These are phyloP conservation scores for Podospora comata DNA, from an alignment of 495 filamentous ascomycete species.

Conservation along the genomic window DNA sequence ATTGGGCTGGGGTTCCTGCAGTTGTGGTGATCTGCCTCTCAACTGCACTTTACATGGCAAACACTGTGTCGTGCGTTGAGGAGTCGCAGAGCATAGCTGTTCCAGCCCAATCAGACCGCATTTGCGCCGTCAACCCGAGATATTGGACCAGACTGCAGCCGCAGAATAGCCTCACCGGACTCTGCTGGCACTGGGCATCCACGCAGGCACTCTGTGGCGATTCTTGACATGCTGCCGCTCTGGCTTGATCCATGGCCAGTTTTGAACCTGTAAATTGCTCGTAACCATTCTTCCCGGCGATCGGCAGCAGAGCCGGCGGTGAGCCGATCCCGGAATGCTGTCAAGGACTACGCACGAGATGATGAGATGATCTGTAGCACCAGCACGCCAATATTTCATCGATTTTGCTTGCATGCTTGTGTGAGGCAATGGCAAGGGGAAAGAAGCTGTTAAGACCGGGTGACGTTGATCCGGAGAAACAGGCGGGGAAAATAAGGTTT, in stretches of 20 bases:
- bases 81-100: not conserved
- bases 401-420: not conserved
- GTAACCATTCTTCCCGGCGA: constrained; percentile 8
- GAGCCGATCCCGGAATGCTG: constrained; percentile 10
- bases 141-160: constrained; percentile 10
- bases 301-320: not conserved
- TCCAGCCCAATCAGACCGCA: constrained; percentile 20
- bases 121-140: constrained; percentile 8
- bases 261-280: constrained; percentile 1
- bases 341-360: constrained; percentile 7
- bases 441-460: not conserved
- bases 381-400: not conserved
- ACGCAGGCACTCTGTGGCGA: not conserved
- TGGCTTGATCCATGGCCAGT: not conserved
- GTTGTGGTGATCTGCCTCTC: no score
- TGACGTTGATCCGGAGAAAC: not conserved
- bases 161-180: constrained; percentile 2
- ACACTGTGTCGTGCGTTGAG: not conserved
- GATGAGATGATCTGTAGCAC: constrained; percentile 12
- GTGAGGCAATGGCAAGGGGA: constrained; percentile 8
- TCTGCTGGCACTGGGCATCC: not conserved
- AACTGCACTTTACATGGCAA: not conserved
- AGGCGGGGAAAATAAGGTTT: constrained; percentile 1
- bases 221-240: not conserved
- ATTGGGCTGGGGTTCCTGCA: not conserved